Evolutionary conservation across 1,284 basidiomycete genomes (phyloP).

Genomic region (Tylopilus orsonianus): DNA sequence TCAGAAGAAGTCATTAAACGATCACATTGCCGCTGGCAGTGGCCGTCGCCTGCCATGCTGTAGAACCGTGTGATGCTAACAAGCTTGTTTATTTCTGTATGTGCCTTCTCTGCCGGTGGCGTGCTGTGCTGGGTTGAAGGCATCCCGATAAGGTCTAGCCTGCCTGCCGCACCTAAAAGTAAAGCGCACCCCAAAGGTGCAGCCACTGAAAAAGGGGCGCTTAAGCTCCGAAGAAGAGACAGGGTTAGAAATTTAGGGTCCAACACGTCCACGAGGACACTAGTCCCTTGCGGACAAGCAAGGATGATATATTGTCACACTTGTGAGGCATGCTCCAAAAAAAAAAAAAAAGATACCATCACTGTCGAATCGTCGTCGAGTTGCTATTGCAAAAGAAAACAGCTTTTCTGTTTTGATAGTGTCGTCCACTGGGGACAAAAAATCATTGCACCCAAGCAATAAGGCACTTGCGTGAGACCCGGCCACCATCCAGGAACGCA

Average conservation of each 20-base stretch:
- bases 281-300: slow-evolving; percentile 5
- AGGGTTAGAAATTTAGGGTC: slow-evolving; percentile 28
- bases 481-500: not conserved
- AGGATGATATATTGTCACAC: not conserved
- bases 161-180: slow-evolving; percentile 9
- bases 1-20: slow-evolving; percentile 1
- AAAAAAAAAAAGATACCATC: not conserved
- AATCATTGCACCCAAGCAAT: too few species aligned
- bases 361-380: not conserved
- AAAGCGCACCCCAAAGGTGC: slow-evolving; percentile 8
- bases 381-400: not conserved
- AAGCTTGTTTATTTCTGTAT: slow-evolving; percentile 17
- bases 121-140: slow-evolving; percentile 22
- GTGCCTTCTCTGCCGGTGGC: slow-evolving; percentile 18
- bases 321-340: not conserved
- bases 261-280: slow-evolving; percentile 17
- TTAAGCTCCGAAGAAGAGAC: slow-evolving; percentile 30
- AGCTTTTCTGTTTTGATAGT: too few species aligned
- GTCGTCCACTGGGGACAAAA: too few species aligned
- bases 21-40: slow-evolving; percentile 6
- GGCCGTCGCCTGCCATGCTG: slow-evolving; percentile 21
- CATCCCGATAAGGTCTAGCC: slow-evolving; percentile 14
- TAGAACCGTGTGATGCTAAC: slow-evolving; percentile 14
- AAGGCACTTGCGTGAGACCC: slow-evolving; percentile 1
- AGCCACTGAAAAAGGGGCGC: slow-evolving; percentile 30